These are phyloP conservation scores for Neurospora hispaniola DNA, from an alignment of 495 filamentous ascomycete genomes.

Conservation along the genomic window DNA sequence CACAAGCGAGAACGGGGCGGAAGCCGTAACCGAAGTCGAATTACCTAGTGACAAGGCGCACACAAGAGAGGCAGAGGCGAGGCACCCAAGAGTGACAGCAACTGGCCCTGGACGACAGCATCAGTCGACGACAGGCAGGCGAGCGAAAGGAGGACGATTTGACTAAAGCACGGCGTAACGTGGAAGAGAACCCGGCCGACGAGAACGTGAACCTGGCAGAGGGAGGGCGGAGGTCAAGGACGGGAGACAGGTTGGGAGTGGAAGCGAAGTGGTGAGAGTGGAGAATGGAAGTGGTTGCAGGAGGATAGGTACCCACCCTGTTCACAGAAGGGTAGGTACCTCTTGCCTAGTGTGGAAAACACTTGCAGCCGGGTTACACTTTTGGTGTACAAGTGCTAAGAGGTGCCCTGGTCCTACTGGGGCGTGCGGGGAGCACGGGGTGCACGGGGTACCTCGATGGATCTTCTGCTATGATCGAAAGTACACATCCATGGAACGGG, in stretches of 20 bases:
- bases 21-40: background rate
- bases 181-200: background rate
- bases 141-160: background rate
- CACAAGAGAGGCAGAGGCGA: constrained; percentile 11
- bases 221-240: background rate
- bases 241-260: background rate
- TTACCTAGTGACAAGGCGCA: background rate
- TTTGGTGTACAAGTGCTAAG: background rate
- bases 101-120: constrained; percentile 3
- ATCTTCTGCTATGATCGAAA: background rate
- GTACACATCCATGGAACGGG: background rate
- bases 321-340: background rate
- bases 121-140: constrained; percentile 1
- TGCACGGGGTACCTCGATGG: background rate
- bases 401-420: background rate
- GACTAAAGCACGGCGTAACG: background rate
- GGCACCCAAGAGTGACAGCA: constrained; percentile 9
- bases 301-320: background rate
- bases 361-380: background rate
- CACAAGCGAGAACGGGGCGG: background rate
- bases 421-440: background rate
- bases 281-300: background rate
- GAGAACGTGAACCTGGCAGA: background rate
- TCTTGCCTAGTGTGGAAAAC: background rate
- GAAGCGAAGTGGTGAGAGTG: background rate